These are phyloP conservation scores for Lodderomyces margitis DNA, from an alignment of 1,139 yeast genomes.

Conservation along the genomic window DNA sequence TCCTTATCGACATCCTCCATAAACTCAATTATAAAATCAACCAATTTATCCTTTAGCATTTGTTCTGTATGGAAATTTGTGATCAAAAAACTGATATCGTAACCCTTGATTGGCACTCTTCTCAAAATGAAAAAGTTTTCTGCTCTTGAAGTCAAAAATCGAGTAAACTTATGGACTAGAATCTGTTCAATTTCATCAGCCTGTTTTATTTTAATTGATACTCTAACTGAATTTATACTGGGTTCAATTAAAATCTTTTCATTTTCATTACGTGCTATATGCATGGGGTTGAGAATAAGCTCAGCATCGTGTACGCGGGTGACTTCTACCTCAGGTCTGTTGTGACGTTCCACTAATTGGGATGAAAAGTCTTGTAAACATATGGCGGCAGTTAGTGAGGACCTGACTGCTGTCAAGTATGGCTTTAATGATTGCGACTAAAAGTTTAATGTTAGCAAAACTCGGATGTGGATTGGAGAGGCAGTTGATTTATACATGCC, in stretches of 20 bases:
- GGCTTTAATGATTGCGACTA: conserved; percentile 94
- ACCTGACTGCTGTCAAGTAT: conserved; percentile 88
- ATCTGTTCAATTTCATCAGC: conserved; percentile 97
- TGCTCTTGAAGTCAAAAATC: conserved; percentile 93
- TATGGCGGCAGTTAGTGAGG: conserved; percentile 92
- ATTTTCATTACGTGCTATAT: conserved; percentile 88
- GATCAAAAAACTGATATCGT: conserved; percentile 88
- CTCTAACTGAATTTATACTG: conserved; percentile 84
- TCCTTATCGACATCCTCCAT: conserved; percentile 99
- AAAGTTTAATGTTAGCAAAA: conserved; percentile 4
- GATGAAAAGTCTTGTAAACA: conserved; percentile 94
- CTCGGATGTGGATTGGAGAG: neutral
- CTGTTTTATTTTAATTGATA: conserved; percentile 89
- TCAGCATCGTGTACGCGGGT: conserved; percentile 63
- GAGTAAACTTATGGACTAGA: conserved; percentile 87
- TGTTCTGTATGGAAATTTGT: conserved; percentile 95
- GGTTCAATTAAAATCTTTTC: conserved; percentile 93
- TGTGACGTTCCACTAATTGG: conserved; percentile 94
- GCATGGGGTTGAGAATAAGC: conserved; percentile 83
- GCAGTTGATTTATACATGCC: conserved; percentile 7
- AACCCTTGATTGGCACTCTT: conserved; percentile 86
- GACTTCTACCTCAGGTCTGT: conserved; percentile 94
- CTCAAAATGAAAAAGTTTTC: conserved; percentile 90
- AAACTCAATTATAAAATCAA: conserved; percentile 94
- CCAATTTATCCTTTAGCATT: conserved; percentile 92